phyloP scores from a whole-genome alignment of 805 yeast species.

The Ogataea ganodermae region DNA sequence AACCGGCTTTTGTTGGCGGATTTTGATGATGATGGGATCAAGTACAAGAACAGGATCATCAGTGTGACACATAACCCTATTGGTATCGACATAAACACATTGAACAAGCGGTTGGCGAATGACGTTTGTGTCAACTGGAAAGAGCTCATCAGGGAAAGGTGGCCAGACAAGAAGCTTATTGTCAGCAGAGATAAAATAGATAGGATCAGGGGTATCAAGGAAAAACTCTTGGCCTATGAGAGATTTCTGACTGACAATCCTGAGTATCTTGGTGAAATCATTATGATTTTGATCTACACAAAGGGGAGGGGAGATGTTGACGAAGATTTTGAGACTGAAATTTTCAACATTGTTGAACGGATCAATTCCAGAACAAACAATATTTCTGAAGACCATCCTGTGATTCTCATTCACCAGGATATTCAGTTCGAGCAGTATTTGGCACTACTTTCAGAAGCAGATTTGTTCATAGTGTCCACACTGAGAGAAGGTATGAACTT shows the following conservation, averaged over 20 bases:
- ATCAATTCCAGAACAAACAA: slow-evolving; percentile 77
- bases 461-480: slow-evolving; percentile 82
- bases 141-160: slow-evolving; percentile 68
- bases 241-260: slow-evolving; percentile 73
- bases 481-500: slow-evolving; percentile 96
- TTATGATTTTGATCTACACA: slow-evolving; percentile 79
- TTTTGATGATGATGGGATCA: slow-evolving; percentile 61
- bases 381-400: slow-evolving; percentile 77
- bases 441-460: slow-evolving; percentile 85
- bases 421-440: slow-evolving; percentile 86
- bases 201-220: slow-evolving; percentile 82
- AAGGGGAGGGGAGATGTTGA: slow-evolving; percentile 53
- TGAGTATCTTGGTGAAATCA: slow-evolving; percentile 63
- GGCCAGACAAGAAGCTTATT: slow-evolving; percentile 70
- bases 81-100: slow-evolving; percentile 71
- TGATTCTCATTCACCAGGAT: slow-evolving; percentile 84
- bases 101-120: slow-evolving; percentile 48
- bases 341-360: slow-evolving; percentile 76
- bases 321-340: slow-evolving; percentile 67
- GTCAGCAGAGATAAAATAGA: slow-evolving; percentile 90
- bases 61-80: slow-evolving; percentile 64
- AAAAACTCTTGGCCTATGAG: slow-evolving; percentile 86
- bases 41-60: slow-evolving; percentile 59
- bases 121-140: slow-evolving; percentile 64
- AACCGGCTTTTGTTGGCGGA: slow-evolving; percentile 83